Evolutionary conservation across 306 rosid species (phyloP).

Genomic region (Castanopsis chinensis): DNA sequence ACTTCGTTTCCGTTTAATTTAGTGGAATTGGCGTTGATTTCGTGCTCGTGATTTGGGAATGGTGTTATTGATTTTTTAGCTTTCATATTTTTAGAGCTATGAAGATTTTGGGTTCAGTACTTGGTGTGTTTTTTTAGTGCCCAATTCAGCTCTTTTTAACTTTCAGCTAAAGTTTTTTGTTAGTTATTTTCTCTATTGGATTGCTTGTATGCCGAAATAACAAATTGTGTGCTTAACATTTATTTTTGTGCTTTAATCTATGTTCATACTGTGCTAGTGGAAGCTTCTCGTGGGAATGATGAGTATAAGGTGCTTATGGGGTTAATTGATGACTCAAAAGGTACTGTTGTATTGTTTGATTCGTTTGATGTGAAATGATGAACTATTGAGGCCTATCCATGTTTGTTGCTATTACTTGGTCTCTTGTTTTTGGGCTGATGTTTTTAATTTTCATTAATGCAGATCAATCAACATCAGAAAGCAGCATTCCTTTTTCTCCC

Average conservation of each 20-base stretch:
- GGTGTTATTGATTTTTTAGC: neutral
- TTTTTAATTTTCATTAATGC: constrained; percentile 17
- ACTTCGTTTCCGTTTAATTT: neutral
- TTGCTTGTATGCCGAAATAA: neutral
- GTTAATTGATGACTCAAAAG: constrained; percentile 48
- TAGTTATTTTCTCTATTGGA: neutral
- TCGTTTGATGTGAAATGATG: neutral
- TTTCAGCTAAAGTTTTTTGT: neutral
- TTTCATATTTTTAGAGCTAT: neutral
- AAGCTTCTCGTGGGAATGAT: constrained; percentile 40
- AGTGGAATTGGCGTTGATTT: neutral
- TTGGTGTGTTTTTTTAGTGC: neutral
- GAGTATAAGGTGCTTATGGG: constrained; percentile 39
- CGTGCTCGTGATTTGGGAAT: neutral
- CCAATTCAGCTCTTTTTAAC: neutral
- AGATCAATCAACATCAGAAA: constrained; percentile 46
- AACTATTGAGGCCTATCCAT: neutral
- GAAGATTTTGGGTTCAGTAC: neutral
- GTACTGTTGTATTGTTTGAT: constrained; percentile 11
- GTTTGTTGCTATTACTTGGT: neutral
- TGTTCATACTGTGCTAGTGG: constrained; percentile 19
- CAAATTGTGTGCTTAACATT: neutral
- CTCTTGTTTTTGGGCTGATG: constrained; percentile 1
- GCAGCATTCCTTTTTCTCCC: constrained; percentile 59
- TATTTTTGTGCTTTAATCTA: constrained; percentile 6